These are phyloP conservation scores for Elsinoe australis DNA, from an alignment of 2,329 filamentous ascomycete genomes.

Conservation along the genomic window DNA sequence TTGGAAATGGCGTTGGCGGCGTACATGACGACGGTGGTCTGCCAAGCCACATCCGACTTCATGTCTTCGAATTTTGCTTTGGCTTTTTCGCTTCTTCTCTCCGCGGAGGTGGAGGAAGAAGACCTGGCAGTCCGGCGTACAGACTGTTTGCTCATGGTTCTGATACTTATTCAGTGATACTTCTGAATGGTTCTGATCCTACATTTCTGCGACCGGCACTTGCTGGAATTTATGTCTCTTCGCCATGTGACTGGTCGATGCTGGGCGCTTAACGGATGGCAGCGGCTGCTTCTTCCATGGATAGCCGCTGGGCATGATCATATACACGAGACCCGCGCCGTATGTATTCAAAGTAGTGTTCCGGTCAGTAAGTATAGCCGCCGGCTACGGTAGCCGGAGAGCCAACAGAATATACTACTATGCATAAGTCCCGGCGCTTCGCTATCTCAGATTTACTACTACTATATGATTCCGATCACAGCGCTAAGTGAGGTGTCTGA, in stretches of 20 bases:
- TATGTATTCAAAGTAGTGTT: background rate
- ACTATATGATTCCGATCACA: too few relatives aligned
- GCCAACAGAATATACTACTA: too few relatives aligned
- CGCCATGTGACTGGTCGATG: conserved; percentile 3
- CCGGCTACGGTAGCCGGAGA: too few relatives aligned
- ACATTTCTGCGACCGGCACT: background rate
- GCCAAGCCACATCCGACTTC: conserved; percentile 10
- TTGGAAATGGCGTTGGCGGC: conserved; percentile 9
- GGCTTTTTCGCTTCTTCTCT: conserved; percentile 1
- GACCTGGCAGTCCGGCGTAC: background rate
- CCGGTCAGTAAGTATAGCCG: background rate
- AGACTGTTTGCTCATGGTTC: conserved; percentile 11
- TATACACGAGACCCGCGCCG: conserved; percentile 15
- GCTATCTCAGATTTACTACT: too few relatives aligned
- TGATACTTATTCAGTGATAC: background rate
- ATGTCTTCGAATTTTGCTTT: conserved; percentile 8
- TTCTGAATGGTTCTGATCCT: background rate
- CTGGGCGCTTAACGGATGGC: conserved; percentile 12
- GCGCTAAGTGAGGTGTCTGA: too few relatives aligned
- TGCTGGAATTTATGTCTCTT: conserved; percentile 3
- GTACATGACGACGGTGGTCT: background rate
- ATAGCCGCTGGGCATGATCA: background rate
- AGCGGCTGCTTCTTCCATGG: background rate
- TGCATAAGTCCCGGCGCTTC: too few relatives aligned
- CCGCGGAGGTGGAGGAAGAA: conserved; percentile 2